These are phyloP conservation scores for Exophiala oligosperma DNA, from an alignment of 2,329 filamentous ascomycete genomes.

Conservation along the genomic window DNA sequence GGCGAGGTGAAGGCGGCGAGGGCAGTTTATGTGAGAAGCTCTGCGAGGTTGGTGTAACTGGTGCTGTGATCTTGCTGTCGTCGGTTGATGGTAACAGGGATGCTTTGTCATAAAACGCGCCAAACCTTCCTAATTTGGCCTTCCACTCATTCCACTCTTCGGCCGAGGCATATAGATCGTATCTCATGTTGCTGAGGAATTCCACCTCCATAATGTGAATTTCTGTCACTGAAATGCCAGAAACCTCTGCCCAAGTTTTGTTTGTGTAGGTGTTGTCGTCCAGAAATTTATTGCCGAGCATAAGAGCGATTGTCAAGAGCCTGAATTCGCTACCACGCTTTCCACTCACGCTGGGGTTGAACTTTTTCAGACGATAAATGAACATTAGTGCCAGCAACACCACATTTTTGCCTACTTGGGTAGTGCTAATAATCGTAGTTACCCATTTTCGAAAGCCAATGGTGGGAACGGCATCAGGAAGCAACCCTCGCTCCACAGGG, in stretches of 20 bases:
- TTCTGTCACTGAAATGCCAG: conserved; percentile 86
- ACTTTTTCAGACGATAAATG: conserved; percentile 87
- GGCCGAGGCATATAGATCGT: conserved; percentile 83
- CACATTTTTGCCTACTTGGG: conserved; percentile 94
- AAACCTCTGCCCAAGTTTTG: conserved; percentile 77
- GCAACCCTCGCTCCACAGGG: conserved; percentile 55
- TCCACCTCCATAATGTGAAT: conserved; percentile 99
- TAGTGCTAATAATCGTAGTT: conserved; percentile 83
- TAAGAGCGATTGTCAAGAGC: conserved; percentile 87
- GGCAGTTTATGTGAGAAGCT: conserved; percentile 36
- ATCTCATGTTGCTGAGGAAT: conserved; percentile 97
- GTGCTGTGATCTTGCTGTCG: conserved; percentile 25
- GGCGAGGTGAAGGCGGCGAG: conserved; percentile 28
- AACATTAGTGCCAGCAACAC: conserved; percentile 87
- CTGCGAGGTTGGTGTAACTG: conserved; percentile 32
- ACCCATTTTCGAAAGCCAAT: conserved; percentile 92
- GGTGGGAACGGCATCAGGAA: conserved; percentile 71
- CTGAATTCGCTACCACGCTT: conserved; percentile 92
- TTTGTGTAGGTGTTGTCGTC: conserved; percentile 65
- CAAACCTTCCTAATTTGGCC: conserved; percentile 75
- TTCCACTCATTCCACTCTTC: conserved; percentile 89
- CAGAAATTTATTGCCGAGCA: conserved; percentile 98
- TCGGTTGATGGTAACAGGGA: conserved; percentile 43
- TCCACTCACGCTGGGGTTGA: conserved; percentile 84
- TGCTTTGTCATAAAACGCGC: conserved; percentile 76